These are phyloP conservation scores for Termitomyces titanicus DNA, from an alignment of 768 basidiomycete species.

Conservation along the genomic window DNA sequence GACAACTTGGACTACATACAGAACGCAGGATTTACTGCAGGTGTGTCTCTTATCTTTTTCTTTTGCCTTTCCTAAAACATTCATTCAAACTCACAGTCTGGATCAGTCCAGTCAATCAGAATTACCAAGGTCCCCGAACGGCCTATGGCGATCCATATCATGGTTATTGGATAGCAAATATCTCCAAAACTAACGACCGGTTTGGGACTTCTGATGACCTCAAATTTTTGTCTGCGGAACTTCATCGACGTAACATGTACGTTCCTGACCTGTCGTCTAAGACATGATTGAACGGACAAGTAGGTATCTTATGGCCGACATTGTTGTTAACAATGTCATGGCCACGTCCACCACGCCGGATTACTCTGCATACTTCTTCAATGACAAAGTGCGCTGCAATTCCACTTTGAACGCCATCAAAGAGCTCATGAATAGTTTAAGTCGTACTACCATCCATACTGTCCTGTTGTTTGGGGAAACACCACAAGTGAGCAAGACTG, in stretches of 20 bases:
- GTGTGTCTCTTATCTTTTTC: conserved; percentile 28
- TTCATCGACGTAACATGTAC: conserved; percentile 71
- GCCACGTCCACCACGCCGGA: conserved; percentile 59
- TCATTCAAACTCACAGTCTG: conserved; percentile 45
- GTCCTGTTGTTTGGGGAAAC: conserved; percentile 69
- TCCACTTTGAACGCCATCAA: not conserved
- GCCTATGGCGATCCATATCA: conserved; percentile 83
- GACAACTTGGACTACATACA: conserved; percentile 85
- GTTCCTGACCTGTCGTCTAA: conserved; percentile 13
- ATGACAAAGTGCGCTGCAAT: conserved; percentile 43
- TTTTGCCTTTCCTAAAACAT: not conserved
- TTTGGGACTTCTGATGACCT: conserved; percentile 69
- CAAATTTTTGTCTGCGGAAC: conserved; percentile 52
- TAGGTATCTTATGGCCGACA: conserved; percentile 81
- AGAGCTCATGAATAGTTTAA: conserved; percentile 21
- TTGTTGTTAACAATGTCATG: conserved; percentile 87
- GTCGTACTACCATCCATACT: conserved; percentile 77
- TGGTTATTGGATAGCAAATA: conserved; percentile 79
- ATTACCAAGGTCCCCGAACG: conserved; percentile 67
- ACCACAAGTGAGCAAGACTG: conserved; percentile 68
- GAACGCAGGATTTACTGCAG: conserved; percentile 76
- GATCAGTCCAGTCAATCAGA: conserved; percentile 81
- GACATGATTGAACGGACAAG: not conserved
- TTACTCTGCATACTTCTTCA: conserved; percentile 66
- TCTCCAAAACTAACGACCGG: conserved; percentile 52